Evolutionary conservation across 495 filamentous ascomycete species (phyloP).

Genomic region (Penicillium paradoxum): DNA sequence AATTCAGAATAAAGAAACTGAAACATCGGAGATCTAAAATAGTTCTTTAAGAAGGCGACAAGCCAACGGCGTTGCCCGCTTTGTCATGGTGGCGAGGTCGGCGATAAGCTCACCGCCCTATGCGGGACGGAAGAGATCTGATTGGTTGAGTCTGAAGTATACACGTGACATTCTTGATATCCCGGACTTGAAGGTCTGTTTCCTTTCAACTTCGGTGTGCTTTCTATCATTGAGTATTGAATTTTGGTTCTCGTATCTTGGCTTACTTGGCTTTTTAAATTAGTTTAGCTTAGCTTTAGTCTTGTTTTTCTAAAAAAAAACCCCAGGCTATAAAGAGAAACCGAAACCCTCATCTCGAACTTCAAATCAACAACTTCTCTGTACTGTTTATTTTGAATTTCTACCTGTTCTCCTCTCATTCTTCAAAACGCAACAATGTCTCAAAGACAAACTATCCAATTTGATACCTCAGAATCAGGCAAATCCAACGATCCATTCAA

Average conservation of each 20-base stretch:
- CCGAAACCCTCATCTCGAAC: no score
- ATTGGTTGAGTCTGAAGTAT: constrained; percentile 10
- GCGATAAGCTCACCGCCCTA: constrained; percentile 37
- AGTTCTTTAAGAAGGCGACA: constrained; percentile 1
- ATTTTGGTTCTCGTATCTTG: not conserved
- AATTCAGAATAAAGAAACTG: not conserved
- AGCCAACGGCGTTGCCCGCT: constrained; percentile 21
- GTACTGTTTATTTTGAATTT: no score
- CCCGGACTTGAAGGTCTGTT: not conserved
- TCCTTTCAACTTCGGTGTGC: not conserved
- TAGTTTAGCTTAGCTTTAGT: not conserved
- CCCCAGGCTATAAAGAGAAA: no score
- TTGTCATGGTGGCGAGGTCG: constrained; percentile 43
- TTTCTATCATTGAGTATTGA: not conserved
- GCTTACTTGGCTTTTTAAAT: not conserved
- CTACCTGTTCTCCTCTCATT: not conserved
- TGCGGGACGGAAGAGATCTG: not conserved
- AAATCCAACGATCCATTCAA: not conserved
- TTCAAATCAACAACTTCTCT: no score
- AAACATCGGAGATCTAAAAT: not conserved
- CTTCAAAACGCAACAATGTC: not conserved
- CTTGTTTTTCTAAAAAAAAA: not conserved
- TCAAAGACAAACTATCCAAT: not conserved
- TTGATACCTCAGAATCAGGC: not conserved
- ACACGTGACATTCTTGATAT: not conserved